Evolutionary conservation across 305 asterid genomes (phyloP).

Genomic region (Andrographis paniculata): DNA sequence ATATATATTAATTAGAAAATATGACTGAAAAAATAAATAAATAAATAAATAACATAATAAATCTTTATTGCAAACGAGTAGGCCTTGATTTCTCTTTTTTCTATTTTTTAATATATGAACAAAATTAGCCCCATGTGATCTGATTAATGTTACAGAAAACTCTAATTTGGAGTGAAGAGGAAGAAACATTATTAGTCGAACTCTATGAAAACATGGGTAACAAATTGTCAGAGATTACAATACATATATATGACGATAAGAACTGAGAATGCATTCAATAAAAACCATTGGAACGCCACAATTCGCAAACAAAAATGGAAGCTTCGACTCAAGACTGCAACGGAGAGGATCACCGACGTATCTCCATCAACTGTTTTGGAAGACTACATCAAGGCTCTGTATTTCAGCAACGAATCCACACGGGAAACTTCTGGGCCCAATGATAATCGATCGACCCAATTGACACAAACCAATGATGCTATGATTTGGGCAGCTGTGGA

Average conservation of each 20-base stretch:
- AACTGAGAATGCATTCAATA: conserved; percentile 83
- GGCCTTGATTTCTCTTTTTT: too few species aligned
- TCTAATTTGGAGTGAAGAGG: conserved; percentile 65
- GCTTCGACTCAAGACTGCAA: too few species aligned
- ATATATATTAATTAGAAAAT: too few species aligned
- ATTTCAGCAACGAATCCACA: neutral
- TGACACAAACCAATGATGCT: neutral
- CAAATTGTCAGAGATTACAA: conserved; percentile 92
- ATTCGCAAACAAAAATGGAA: conserved; percentile 64
- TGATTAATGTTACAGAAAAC: conserved; percentile 44
- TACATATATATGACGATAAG: conserved; percentile 65
- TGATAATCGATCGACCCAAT: neutral
- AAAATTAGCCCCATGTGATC: too few species aligned
- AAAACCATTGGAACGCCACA: conserved; percentile 93
- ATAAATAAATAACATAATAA: too few species aligned
- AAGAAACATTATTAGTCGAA: conserved; percentile 54
- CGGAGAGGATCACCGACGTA: too few species aligned
- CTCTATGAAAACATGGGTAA: conserved; percentile 65
- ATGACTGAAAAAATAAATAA: too few species aligned
- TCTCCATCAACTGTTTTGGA: neutral
- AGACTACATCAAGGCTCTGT: neutral
- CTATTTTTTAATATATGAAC: too few species aligned
- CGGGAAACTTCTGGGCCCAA: too few species aligned
- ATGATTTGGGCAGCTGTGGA: neutral
- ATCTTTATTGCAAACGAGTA: too few species aligned